These are phyloP conservation scores for Lepidium africanum DNA, from an alignment of 345 rosid genomes.

Conservation along the genomic window DNA sequence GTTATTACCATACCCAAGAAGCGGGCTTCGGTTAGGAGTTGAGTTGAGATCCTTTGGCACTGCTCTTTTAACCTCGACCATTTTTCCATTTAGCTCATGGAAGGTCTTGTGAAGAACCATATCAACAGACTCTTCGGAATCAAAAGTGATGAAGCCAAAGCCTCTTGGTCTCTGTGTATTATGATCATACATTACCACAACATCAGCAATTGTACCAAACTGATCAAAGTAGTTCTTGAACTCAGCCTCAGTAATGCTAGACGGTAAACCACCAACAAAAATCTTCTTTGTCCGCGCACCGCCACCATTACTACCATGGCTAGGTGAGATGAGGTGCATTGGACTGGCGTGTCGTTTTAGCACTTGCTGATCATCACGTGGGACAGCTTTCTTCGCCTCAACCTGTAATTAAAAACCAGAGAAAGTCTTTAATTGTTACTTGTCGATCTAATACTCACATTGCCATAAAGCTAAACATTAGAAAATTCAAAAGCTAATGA, in stretches of 20 bases:
- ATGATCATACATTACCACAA: conserved; percentile 98
- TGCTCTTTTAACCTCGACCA: conserved; percentile 98
- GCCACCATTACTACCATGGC: conserved; percentile 44
- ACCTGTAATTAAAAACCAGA: conserved; percentile 42
- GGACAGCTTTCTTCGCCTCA: conserved; percentile 96
- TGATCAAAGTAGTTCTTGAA: conserved; percentile 84
- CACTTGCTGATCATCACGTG: conserved; percentile 79
- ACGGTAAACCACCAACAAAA: conserved; percentile 89
- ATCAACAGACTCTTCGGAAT: conserved; percentile 88
- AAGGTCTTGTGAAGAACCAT: conserved; percentile 79
- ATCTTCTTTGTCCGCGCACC: conserved; percentile 69
- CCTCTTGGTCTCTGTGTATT: conserved; percentile 98
- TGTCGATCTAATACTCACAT: not conserved
- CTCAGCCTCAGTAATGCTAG: conserved; percentile 58
- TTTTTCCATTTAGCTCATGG: conserved; percentile 93
- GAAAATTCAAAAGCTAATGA: not conserved
- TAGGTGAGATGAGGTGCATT: conserved; percentile 35
- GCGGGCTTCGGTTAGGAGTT: conserved; percentile 60
- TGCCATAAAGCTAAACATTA: not conserved
- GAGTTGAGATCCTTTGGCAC: conserved; percentile 86
- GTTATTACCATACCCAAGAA: conserved; percentile 52
- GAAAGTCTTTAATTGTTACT: not conserved
- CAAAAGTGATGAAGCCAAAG: conserved; percentile 94
- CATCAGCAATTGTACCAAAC: conserved; percentile 78
- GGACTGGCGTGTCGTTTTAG: conserved; percentile 43